Percentiles rank a stretch among this genome's conserved stretches.
Evolutionary conservation across 345 rosid species (phyloP).

Genomic region (Excoecaria cochinchinensis): DNA sequence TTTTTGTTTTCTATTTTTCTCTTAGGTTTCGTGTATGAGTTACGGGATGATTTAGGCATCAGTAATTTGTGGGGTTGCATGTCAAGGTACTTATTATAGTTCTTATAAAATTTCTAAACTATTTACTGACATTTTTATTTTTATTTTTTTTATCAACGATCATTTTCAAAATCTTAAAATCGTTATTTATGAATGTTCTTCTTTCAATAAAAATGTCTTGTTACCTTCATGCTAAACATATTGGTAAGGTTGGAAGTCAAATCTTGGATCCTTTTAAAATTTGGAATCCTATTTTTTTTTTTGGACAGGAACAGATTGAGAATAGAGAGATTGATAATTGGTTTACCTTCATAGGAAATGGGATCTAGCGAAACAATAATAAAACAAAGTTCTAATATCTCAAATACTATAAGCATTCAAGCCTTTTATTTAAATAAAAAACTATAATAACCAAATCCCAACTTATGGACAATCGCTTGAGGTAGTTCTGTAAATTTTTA

Average conservation of each 20-base stretch:
- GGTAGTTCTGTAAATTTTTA: too few relatives aligned
- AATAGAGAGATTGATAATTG: neutral
- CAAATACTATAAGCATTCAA: too few relatives aligned
- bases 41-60: conserved; percentile 76
- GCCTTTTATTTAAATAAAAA: too few relatives aligned
- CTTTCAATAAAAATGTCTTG: too few relatives aligned
- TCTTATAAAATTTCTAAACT: neutral
- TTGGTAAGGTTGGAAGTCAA: too few relatives aligned
- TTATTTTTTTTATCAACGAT: too few relatives aligned
- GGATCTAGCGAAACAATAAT: too few relatives aligned
- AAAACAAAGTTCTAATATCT: too few relatives aligned
- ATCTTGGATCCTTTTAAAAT: neutral
- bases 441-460: too few relatives aligned
- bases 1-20: conserved; percentile 3
- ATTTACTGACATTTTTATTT: neutral
- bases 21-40: conserved; percentile 62
- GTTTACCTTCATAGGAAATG: too few relatives aligned
- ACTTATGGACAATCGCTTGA: too few relatives aligned
- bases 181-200: neutral
- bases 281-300: neutral
- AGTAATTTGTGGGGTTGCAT: conserved; percentile 79
- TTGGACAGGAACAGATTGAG: neutral
- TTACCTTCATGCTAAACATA: neutral
- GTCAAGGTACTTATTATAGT: conserved; percentile 58
- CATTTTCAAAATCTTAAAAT: neutral